Percentiles rank a stretch among this genome's conserved stretches.
These are phyloP conservation scores for Adansonia rubrostipa DNA, from an alignment of 441 rosid genomes.

Conservation along the genomic window DNA sequence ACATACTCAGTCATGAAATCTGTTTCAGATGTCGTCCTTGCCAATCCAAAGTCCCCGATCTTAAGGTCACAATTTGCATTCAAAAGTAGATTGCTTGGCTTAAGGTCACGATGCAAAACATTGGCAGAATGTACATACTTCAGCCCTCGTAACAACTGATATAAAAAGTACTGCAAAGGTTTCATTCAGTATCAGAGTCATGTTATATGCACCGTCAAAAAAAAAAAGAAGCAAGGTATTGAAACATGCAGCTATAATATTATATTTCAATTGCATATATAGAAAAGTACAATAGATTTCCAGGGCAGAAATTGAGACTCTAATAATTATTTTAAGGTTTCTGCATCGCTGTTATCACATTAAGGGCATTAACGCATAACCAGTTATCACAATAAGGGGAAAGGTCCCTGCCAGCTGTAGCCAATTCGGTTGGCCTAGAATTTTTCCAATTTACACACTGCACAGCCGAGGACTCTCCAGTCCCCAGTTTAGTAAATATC, in stretches of 20 bases:
- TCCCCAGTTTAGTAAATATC: background rate
- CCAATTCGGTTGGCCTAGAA: background rate
- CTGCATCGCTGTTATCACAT: background rate
- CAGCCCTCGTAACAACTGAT: slow-evolving; percentile 74
- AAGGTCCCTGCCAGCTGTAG: background rate
- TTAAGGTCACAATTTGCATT: slow-evolving; percentile 73
- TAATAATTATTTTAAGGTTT: background rate
- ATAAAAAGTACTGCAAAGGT: slow-evolving; percentile 61
- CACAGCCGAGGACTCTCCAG: background rate
- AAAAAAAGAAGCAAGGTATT: slow-evolving; percentile 17
- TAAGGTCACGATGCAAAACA: slow-evolving; percentile 76
- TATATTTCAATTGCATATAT: background rate
- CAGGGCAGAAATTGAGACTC: background rate
- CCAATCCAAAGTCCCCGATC: slow-evolving; percentile 74
- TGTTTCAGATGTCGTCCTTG: slow-evolving; percentile 75
- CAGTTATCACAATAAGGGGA: background rate
- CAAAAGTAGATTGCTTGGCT: slow-evolving; percentile 73
- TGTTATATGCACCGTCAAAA: slow-evolving; percentile 5
- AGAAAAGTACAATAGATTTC: background rate
- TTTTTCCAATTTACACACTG: background rate
- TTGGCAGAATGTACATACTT: slow-evolving; percentile 72
- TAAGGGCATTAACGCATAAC: too few species aligned
- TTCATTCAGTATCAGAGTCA: slow-evolving; percentile 29
- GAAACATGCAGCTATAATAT: background rate
- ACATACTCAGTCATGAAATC: slow-evolving; percentile 80